Evolutionary conservation across 371 early-diverging fungal species (phyloP).

Genomic region (Saksenaea vasiformis): DNA sequence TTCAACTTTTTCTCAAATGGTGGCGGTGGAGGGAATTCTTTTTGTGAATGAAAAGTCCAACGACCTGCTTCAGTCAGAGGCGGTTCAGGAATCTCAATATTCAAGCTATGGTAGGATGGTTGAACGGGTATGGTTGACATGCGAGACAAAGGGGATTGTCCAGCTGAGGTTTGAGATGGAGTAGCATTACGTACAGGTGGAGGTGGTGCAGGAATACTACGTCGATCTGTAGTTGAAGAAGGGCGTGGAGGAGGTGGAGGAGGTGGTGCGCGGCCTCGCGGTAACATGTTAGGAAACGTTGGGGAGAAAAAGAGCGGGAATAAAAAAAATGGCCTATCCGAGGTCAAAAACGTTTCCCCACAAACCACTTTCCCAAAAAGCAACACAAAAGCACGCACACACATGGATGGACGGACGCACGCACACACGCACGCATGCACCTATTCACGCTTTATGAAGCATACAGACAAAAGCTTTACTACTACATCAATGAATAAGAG

Average conservation of each 20-base stretch:
- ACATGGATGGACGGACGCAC: no score
- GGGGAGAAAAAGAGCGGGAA: not conserved
- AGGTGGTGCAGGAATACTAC: slow-evolving; percentile 30
- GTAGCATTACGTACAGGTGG: slow-evolving; percentile 7
- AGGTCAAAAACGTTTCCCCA: not conserved
- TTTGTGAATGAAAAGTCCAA: slow-evolving; percentile 53
- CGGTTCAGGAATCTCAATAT: slow-evolving; percentile 48
- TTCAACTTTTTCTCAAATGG: slow-evolving; percentile 45
- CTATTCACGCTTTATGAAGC: no score
- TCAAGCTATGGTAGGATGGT: slow-evolving; percentile 31
- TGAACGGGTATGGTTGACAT: slow-evolving; percentile 47
- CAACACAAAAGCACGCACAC: no score
- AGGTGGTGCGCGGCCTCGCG: slow-evolving; percentile 21
- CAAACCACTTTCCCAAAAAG: not conserved
- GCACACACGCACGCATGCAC: no score
- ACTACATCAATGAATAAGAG: no score
- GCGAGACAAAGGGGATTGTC: slow-evolving; percentile 26
- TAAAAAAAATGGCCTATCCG: not conserved
- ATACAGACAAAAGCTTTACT: no score
- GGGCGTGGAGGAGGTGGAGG: slow-evolving; percentile 23
- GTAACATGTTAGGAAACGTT: slow-evolving; percentile 15
- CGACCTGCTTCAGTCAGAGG: slow-evolving; percentile 52
- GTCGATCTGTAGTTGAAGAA: slow-evolving; percentile 19
- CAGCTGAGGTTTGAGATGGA: slow-evolving; percentile 6
- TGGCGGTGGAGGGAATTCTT: slow-evolving; percentile 50